Percentiles rank a stretch among this genome's conserved stretches.
These are phyloP conservation scores for Aspergillus neoniger DNA, from an alignment of 2,329 filamentous ascomycete genomes.

Conservation along the genomic window DNA sequence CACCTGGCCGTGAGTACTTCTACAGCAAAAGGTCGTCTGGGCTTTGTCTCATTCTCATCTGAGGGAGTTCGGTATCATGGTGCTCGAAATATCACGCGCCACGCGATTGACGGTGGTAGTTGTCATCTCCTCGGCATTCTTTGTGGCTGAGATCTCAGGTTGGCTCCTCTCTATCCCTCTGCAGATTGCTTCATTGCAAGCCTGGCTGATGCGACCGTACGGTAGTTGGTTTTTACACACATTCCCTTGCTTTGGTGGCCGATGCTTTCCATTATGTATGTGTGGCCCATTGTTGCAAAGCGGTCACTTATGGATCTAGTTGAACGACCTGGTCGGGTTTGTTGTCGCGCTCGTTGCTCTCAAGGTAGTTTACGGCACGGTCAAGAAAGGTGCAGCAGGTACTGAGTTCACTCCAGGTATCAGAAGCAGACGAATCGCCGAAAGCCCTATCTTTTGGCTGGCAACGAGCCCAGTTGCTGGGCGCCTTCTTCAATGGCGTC, in stretches of 20 bases:
- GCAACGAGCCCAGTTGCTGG: conserved; percentile 71
- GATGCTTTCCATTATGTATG: conserved; percentile 74
- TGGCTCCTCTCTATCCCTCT: neutral
- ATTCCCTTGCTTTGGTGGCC: conserved; percentile 70
- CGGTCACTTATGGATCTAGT: conserved; percentile 42
- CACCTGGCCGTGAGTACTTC: conserved; percentile 3
- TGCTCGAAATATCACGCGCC: conserved; percentile 30
- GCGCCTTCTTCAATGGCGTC: conserved; percentile 78
- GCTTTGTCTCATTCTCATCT: neutral
- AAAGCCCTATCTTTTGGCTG: conserved; percentile 70
- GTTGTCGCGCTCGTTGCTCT: conserved; percentile 66
- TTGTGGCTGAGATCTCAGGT: conserved; percentile 36
- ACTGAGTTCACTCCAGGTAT: conserved; percentile 46
- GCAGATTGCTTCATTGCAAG: neutral
- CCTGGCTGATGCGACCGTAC: neutral
- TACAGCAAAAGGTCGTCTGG: neutral
- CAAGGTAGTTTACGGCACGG: conserved; percentile 47
- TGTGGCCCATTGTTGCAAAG: neutral
- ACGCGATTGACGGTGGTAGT: conserved; percentile 34
- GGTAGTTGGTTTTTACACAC: conserved; percentile 68
- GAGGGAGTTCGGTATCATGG: conserved; percentile 20
- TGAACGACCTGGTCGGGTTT: conserved; percentile 72
- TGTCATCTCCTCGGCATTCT: conserved; percentile 34
- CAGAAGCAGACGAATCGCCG: conserved; percentile 59
- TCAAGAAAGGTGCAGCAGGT: conserved; percentile 2